A percentile compares a stretch with the other conserved stretches of the same genome.
These are phyloP conservation scores for Zygoascus flipseniorum DNA, from an alignment of 805 yeast species.

Conservation along the genomic window DNA sequence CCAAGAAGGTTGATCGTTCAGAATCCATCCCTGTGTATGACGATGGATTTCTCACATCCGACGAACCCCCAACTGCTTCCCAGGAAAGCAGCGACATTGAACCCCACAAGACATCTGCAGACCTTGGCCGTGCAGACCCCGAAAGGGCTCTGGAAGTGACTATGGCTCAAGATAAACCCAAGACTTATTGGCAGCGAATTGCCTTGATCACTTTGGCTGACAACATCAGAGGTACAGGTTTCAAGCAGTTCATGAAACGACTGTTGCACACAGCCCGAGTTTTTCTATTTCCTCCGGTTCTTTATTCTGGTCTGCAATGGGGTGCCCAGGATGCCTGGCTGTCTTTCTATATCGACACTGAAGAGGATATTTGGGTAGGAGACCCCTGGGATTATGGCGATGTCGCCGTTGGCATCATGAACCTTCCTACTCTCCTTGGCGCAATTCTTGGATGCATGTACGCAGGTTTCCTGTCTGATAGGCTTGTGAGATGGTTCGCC, in stretches of 20 bases:
- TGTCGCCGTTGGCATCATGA: slow-evolving; percentile 66
- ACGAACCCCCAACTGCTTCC: neutral
- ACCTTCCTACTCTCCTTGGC: slow-evolving; percentile 53
- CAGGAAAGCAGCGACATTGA: neutral
- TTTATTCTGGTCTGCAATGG: slow-evolving; percentile 63
- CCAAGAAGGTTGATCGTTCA: neutral
- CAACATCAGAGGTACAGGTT: slow-evolving; percentile 53
- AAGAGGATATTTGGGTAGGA: slow-evolving; percentile 56
- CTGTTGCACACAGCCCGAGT: slow-evolving; percentile 38
- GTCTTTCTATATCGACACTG: slow-evolving; percentile 66
- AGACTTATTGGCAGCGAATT: slow-evolving; percentile 6
- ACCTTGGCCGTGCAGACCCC: neutral
- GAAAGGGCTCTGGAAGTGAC: neutral
- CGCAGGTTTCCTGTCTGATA: slow-evolving; percentile 45
- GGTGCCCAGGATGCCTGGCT: slow-evolving; percentile 72
- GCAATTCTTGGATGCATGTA: slow-evolving; percentile 42
- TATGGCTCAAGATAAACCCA: slow-evolving; percentile 1
- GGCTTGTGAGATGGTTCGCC: slow-evolving; percentile 39
- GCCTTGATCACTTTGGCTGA: slow-evolving; percentile 34
- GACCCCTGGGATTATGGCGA: slow-evolving; percentile 60
- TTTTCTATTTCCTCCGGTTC: slow-evolving; percentile 39
- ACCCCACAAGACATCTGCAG: neutral
- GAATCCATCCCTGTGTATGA: too few relatives aligned
- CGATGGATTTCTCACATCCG: neutral
- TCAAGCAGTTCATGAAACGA: slow-evolving; percentile 54